Conservation (phyloP, 768 basidiomycete genomes). For the Leucogyrophana mollusca region DNA sequence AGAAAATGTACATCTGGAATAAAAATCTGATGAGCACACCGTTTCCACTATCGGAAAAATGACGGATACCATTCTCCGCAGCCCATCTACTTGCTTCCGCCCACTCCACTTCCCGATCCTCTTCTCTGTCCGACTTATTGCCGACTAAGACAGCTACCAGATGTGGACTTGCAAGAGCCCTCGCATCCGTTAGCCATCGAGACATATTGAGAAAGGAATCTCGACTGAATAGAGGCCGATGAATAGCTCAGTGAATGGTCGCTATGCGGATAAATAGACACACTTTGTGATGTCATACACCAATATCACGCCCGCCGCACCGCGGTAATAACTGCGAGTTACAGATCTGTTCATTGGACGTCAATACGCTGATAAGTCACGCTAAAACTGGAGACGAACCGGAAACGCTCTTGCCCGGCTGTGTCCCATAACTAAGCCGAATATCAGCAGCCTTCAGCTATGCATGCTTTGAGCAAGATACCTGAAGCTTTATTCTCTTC, state of each 20-base stretch:
- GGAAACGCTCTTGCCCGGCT: constrained; percentile 93
- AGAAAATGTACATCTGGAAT: constrained; percentile 84
- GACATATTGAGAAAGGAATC: constrained; percentile 81
- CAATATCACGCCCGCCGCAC: constrained; percentile 87
- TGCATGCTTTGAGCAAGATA: constrained; percentile 25
- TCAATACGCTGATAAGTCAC: constrained; percentile 15
- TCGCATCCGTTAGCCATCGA: constrained; percentile 91
- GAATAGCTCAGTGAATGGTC: constrained; percentile 10
- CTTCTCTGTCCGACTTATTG: constrained; percentile 93
- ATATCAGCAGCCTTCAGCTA: constrained; percentile 13
- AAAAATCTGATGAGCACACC: constrained; percentile 4
- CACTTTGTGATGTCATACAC: constrained; percentile 94
- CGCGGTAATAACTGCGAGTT: constrained; percentile 94
- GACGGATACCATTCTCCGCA: constrained; percentile 78
- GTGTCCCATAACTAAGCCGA: constrained; percentile 88
- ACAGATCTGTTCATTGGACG: constrained; percentile 58
- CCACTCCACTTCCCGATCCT: constrained; percentile 94
- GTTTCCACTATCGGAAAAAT: constrained; percentile 2
- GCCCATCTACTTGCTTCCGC: constrained; percentile 95
- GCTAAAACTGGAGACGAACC: constrained; percentile 44
- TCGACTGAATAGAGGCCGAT: constrained; percentile 51
- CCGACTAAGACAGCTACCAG: constrained; percentile 89
- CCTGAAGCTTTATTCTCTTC: constrained; percentile 94
- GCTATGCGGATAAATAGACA: constrained; percentile 19
- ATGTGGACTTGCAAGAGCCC: constrained; percentile 90